Percentiles rank a stretch among this genome's conserved stretches.
Conservation (phyloP, 2,329 filamentous ascomycete species). For the Sclerotinia subarctica region DNA sequence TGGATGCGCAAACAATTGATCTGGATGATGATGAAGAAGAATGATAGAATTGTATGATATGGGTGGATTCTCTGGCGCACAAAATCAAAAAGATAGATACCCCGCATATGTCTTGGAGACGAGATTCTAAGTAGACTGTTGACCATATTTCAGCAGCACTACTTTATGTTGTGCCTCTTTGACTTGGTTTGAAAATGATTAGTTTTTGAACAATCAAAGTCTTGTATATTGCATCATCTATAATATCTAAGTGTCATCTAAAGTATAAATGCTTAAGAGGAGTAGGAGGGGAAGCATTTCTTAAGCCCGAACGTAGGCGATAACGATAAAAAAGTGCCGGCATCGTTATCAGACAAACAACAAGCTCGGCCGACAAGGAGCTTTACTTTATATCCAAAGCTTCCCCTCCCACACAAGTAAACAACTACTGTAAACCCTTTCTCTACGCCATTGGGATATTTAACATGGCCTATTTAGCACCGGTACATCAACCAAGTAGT, state of each 20-base stretch:
- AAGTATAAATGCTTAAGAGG: not conserved
- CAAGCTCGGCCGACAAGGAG: slow-evolving; percentile 14
- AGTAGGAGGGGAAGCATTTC: not conserved
- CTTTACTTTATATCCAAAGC: slow-evolving; percentile 9
- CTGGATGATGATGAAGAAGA: slow-evolving; percentile 14
- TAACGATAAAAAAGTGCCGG: slow-evolving; percentile 21
- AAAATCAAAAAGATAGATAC: slow-evolving; percentile 33
- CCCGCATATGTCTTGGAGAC: slow-evolving; percentile 25
- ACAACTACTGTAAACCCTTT: not conserved
- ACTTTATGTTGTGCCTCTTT: not conserved
- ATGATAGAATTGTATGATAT: slow-evolving; percentile 9
- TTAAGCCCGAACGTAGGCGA: slow-evolving; percentile 20
- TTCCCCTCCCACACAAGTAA: not conserved
- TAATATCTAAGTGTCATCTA: not conserved
- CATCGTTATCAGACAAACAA: slow-evolving; percentile 11
- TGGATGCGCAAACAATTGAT: slow-evolving; percentile 25
- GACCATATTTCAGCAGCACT: slow-evolving; percentile 3
- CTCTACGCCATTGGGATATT: not conserved
- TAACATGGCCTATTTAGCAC: slow-evolving; percentile 87
- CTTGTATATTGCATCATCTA: not conserved
- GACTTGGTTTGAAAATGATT: not conserved
- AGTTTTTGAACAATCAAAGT: not conserved
- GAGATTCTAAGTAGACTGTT: slow-evolving; percentile 15
- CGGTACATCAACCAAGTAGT: slow-evolving; percentile 89
- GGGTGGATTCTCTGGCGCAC: slow-evolving; percentile 28